Conservation (phyloP, 1,284 basidiomycete species). For the Moesziomyces sp. region DNA sequence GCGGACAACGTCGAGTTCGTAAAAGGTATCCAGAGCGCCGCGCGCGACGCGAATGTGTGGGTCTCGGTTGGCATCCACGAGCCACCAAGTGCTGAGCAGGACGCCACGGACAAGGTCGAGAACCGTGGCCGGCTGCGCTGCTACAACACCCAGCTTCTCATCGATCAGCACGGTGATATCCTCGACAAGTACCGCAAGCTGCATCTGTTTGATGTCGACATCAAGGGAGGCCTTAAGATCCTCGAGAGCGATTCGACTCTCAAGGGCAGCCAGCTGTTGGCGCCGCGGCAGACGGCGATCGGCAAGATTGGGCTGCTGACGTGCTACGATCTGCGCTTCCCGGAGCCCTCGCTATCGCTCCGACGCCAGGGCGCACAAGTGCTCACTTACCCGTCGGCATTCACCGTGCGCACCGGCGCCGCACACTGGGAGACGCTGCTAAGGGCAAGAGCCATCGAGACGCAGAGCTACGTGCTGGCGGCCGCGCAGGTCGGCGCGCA, state of each 20-base stretch:
- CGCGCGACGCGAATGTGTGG: constrained; percentile 68
- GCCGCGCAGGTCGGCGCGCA: constrained; percentile 67
- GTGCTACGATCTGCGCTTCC: constrained; percentile 72
- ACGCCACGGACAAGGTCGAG: constrained; percentile 27
- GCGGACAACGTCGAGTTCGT: constrained; percentile 64
- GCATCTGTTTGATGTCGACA: constrained; percentile 72
- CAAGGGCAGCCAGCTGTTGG: constrained; percentile 66
- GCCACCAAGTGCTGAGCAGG: constrained; percentile 56
- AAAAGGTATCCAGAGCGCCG: constrained; percentile 66
- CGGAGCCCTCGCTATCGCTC: constrained; percentile 70
- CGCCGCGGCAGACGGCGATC: constrained; percentile 65
- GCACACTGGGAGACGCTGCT: constrained; percentile 67
- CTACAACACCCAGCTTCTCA: constrained; percentile 71
- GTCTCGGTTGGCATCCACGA: constrained; percentile 71
- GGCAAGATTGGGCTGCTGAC: constrained; percentile 70
- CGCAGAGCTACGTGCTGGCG: constrained; percentile 68
- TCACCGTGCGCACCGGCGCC: constrained; percentile 70
- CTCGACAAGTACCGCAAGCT: constrained; percentile 69
- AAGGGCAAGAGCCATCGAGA: constrained; percentile 69
- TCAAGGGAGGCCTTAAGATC: constrained; percentile 65
- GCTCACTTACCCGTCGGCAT: constrained; percentile 71
- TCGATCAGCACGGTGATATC: constrained; percentile 68
- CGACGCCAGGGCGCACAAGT: constrained; percentile 70
- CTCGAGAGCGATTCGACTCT: constrained; percentile 68
- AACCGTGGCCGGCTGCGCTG: constrained; percentile 64